Conservation (phyloP, 805 yeast genomes). For the Candida glaebosa region DNA sequence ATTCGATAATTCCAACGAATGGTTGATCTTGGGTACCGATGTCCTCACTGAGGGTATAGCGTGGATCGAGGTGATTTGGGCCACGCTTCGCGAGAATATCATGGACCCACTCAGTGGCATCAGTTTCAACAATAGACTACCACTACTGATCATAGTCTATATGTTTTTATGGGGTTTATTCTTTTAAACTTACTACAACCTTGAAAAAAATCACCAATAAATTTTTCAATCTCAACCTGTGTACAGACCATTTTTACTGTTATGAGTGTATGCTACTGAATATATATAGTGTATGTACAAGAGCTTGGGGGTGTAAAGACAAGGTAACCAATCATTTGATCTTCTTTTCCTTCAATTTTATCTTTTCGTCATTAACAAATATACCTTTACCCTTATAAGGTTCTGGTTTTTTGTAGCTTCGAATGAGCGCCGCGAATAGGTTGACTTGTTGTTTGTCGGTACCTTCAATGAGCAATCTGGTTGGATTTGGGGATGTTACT, state of each 20-base stretch:
- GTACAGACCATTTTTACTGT: no score
- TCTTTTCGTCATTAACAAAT: conserved; percentile 86
- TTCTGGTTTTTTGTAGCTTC: conserved; percentile 91
- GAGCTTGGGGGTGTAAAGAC: neutral
- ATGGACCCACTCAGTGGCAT: neutral
- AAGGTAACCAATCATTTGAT: conserved; percentile 56
- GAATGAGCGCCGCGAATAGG: conserved; percentile 81
- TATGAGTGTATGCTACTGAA: no score
- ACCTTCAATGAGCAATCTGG: conserved; percentile 83
- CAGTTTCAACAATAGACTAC: neutral
- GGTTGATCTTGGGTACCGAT: conserved; percentile 51
- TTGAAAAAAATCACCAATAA: no score
- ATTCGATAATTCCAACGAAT: conserved; percentile 67
- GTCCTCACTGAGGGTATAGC: conserved; percentile 49
- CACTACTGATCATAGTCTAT: neutral
- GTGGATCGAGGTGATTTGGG: conserved; percentile 47
- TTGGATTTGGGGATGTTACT: conserved; percentile 79
- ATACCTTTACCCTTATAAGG: conserved; percentile 99
- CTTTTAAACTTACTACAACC: no score
- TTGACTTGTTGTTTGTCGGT: conserved; percentile 82
- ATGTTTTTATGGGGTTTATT: no score
- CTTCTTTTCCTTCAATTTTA: conserved; percentile 87
- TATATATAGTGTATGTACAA: no score
- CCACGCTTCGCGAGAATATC: conserved; percentile 27
- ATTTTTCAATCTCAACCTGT: no score